Base-by-base conservation (phyloP, 2,329 filamentous ascomycete genomes). In the Fusarium beomiforme region DNA sequence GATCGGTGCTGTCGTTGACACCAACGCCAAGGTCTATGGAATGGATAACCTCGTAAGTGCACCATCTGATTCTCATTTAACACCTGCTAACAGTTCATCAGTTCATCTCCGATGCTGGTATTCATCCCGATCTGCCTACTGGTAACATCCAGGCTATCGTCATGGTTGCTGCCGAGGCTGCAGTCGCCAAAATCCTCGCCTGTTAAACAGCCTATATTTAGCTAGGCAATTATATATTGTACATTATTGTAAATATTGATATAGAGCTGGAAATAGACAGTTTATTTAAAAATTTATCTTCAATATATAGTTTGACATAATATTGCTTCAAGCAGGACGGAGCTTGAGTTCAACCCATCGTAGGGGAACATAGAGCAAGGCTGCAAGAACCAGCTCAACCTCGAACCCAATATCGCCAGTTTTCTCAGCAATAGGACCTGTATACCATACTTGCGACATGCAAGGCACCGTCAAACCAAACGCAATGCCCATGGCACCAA, bases 121-220 rank as follows among this genome's bases (percentile, higher is more conserved):
- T 92, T 75, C 90, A 92, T 81, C 90, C 91, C 0, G 90, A 90
- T 64, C 87, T 92, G 63, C 85, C 89, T 14, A 89, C 89, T 4
- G 89, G 89, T 23, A 93, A 93, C 78, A 90, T 90, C 4, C 87
- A 88, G 58, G 85, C 89, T 5, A 85, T 88, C 42, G 88, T 92
- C 69, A 89, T 92, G 76, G 84, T 89, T 44, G 88, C 86, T 29
- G 87, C 89, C 6, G 90, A 92, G 81, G 84, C 85, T 33, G 89
- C 89, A 21, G 85, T 85, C 7, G 83, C 83, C 4, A 73, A 68
- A 54, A 73, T 76, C 4, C 59, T 72, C 19, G 49, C 56, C 5
- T 55, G 14, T n/a, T 67, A 42, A 19, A 3, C 8, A 44, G 5
- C 2, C 12, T 12, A 29, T 29, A 29, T n/a, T n/a, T n/a, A n/a